These are phyloP conservation scores for Termitomyces sp. DNA, from an alignment of 768 basidiomycete species.

Conservation along the genomic window DNA sequence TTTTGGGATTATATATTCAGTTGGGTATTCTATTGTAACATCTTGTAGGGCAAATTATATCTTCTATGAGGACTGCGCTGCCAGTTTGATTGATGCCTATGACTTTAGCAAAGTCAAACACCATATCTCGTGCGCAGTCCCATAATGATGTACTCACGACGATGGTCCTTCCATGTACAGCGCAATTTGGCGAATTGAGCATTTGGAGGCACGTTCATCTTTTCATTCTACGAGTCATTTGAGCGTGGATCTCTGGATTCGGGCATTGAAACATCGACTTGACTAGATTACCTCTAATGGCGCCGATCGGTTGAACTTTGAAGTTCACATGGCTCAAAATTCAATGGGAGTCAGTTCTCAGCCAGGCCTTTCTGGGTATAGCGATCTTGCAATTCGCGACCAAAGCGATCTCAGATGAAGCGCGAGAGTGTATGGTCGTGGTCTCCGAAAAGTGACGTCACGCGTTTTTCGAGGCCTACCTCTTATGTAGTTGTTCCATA, in stretches of 20 bases:
- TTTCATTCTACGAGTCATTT: neutral
- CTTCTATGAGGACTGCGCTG: neutral
- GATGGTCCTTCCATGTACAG: neutral
- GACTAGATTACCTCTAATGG: neutral
- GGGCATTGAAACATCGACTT: neutral
- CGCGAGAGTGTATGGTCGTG: neutral
- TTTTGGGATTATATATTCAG: neutral
- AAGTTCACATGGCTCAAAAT: neutral
- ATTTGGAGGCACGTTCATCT: neutral
- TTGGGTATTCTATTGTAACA: constrained; percentile 1
- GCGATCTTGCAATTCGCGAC: neutral
- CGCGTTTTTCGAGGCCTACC: too few species aligned
- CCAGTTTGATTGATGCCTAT: neutral
- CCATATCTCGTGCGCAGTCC: neutral
- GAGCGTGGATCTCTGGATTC: neutral
- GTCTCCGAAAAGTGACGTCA: neutral
- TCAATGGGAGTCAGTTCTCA: too few species aligned
- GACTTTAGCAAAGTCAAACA: neutral
- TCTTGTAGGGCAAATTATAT: neutral
- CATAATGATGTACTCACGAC: neutral
- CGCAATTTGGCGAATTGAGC: neutral
- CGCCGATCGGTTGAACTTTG: neutral
- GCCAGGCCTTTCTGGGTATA: neutral
- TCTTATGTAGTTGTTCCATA: too few species aligned
- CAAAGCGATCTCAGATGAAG: neutral